phyloP scores from a whole-genome alignment of 352 stramenopile species.

The Elongisporangium undulatum region DNA sequence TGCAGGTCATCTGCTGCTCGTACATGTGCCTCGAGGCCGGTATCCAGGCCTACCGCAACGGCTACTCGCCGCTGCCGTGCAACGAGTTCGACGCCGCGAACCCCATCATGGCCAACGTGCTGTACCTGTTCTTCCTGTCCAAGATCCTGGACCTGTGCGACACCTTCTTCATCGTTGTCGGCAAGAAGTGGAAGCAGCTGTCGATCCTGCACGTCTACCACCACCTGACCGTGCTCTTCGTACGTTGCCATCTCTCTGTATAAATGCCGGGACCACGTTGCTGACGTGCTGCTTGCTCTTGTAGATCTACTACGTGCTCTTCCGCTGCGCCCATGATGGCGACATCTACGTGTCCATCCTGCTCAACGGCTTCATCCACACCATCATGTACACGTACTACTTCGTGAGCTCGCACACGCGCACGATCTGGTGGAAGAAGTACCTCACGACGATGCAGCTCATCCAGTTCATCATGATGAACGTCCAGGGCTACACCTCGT shows the following conservation, averaged over 20 bases:
- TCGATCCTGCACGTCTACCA: slow-evolving; percentile 97
- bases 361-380: slow-evolving; percentile 96
- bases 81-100: slow-evolving; percentile 81
- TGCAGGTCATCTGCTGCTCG: slow-evolving; percentile 91
- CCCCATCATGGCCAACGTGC: slow-evolving; percentile 87
- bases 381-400: slow-evolving; percentile 99
- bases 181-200: slow-evolving; percentile 96
- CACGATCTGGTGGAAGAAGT: slow-evolving; percentile 96
- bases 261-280: background rate
- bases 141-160: slow-evolving; percentile 91
- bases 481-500: slow-evolving; percentile 49
- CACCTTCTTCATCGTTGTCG: slow-evolving; percentile 95
- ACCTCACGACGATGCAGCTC: slow-evolving; percentile 93
- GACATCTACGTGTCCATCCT: slow-evolving; percentile 95
- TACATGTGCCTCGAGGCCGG: slow-evolving; percentile 93
- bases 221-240: slow-evolving; percentile 93
- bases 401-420: slow-evolving; percentile 96
- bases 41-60: slow-evolving; percentile 84
- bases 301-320: slow-evolving; percentile 91
- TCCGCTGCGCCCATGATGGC: slow-evolving; percentile 91
- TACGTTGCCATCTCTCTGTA: background rate
- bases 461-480: slow-evolving; percentile 89
- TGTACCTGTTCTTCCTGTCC: slow-evolving; percentile 96
- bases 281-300: slow-evolving; percentile 12
- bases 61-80: slow-evolving; percentile 84